These are phyloP conservation scores for Biancaea sappan DNA, from an alignment of 306 rosid species.

Conservation along the genomic window DNA sequence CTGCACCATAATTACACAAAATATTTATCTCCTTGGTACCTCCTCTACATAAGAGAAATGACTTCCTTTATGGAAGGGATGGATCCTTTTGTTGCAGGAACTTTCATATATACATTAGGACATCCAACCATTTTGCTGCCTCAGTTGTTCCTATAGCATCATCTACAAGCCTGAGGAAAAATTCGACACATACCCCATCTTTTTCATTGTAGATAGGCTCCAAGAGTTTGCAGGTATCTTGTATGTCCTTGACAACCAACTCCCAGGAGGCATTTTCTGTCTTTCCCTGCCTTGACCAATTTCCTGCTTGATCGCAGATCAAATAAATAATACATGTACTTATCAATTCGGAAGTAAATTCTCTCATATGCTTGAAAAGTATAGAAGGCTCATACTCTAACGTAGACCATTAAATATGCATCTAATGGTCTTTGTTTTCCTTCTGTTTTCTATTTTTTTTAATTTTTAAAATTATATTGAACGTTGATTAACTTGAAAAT, in stretches of 20 bases:
- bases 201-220: conserved; percentile 72
- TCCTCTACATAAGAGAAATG: conserved; percentile 50
- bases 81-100: conserved; percentile 85
- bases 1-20: conserved; percentile 46
- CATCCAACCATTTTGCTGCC: conserved; percentile 75
- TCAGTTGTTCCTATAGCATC: conserved; percentile 75
- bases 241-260: conserved; percentile 90
- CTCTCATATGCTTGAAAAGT: too few species aligned
- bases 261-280: conserved; percentile 86
- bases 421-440: too few species aligned
- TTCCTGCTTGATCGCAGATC: conserved; percentile 52
- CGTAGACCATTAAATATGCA: too few species aligned
- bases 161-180: conserved; percentile 79
- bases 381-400: too few species aligned
- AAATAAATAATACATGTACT: conserved; percentile 6
- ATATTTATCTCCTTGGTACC: conserved; percentile 11
- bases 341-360: too few species aligned
- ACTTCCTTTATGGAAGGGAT: conserved; percentile 79
- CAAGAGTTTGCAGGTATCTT: conserved; percentile 85
- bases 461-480: too few species aligned
- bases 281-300: conserved; percentile 69
- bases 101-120: conserved; percentile 77
- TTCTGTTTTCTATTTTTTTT: too few species aligned
- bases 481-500: too few species aligned
- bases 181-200: conserved; percentile 72